A percentile compares a stretch with the other conserved stretches of the same genome.
Conservation (phyloP, 179 eudicot genomes). For the Amaranthus tricolor region DNA sequence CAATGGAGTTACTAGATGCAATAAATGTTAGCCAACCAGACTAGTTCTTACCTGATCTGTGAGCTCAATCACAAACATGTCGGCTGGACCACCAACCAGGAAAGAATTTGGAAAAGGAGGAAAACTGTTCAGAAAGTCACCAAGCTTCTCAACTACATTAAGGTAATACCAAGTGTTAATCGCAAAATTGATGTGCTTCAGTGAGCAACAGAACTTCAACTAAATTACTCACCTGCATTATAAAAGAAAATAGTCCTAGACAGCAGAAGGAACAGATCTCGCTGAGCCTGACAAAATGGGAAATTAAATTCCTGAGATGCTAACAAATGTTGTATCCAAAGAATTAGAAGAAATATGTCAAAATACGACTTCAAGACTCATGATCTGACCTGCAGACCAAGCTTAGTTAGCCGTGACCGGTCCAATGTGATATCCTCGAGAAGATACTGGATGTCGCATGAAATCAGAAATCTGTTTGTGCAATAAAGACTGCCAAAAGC, state of each 20-base stretch:
- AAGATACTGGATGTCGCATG: conserved; percentile 56
- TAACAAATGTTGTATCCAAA: neutral
- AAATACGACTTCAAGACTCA: neutral
- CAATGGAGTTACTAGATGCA: conserved; percentile 3
- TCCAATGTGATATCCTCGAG: conserved; percentile 74
- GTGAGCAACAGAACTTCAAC: conserved; percentile 2
- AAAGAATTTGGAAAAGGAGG: conserved; percentile 87
- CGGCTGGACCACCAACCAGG: conserved; percentile 84
- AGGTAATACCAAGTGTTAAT: conserved; percentile 21
- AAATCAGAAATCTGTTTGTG: conserved; percentile 15
- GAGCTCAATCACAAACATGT: conserved; percentile 78
- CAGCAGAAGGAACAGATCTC: conserved; percentile 77
- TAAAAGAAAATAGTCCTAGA: conserved; percentile 83
- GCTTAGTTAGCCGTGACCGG: conserved; percentile 59
- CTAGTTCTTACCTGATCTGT: conserved; percentile 69
- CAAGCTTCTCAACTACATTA: conserved; percentile 64
- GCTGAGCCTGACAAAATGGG: conserved; percentile 58
- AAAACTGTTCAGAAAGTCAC: conserved; percentile 60
- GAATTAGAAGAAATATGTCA: conserved; percentile 6
- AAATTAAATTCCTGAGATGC: conserved; percentile 3
- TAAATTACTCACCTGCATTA: conserved; percentile 49
- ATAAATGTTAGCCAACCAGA: neutral
- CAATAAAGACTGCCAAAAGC: neutral
- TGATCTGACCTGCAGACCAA: conserved; percentile 65
- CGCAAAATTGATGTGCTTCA: neutral